Base-by-base conservation (phyloP, 768 basidiomycete genomes). In the Hygrocybe coccinea region DNA sequence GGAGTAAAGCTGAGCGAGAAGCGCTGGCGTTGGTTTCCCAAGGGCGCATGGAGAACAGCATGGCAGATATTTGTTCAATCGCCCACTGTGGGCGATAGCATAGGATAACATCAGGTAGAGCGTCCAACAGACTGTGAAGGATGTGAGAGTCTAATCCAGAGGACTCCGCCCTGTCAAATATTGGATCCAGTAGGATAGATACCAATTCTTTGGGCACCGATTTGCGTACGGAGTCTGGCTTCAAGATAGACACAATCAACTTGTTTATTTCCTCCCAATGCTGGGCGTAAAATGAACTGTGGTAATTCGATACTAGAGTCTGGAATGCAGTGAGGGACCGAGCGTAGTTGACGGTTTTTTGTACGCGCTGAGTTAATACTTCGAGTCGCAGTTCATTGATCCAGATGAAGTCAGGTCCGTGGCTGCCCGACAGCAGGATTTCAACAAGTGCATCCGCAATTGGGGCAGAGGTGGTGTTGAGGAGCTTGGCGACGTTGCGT, bases 401-500 rank as follows among this genome's bases (percentile, higher is more conserved):
- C 60, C 60, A 62, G 33, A 57, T 55, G 24, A 51, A 55, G 17
- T 62, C 60, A 15, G 56, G 55, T 33, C 52, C 48, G 34, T 52
- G 50, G 35, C 41, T 53, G 21, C 54, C 59, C n/a, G 59, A 56
- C n/a, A 60, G 48, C 35, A 55, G 22, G 45, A 56, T 50, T 35
- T 59, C 50, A 49, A 24, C 47, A 14, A 49, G 50, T 45, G 3
- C 58, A 33, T 3, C 8, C 8, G 29, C 29, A 3, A 29, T 8
- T 3, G 29, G 4, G 8, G 29, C 8, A 29, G 29, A 29, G 29
- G 29, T 8, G 29, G 29, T 29, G 29, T 29, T 29, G 29, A 29
- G 29, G 29, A 29, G 29, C 29, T 29, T 3, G 29, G 3, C 29
- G 8, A 29, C 8, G 4, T 29, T 29, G 29, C 3, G 29, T 29